Percentiles rank a stretch among this genome's conserved stretches.
Conservation (phyloP, 2,329 filamentous ascomycete species). For the Claviceps fusiformis region DNA sequence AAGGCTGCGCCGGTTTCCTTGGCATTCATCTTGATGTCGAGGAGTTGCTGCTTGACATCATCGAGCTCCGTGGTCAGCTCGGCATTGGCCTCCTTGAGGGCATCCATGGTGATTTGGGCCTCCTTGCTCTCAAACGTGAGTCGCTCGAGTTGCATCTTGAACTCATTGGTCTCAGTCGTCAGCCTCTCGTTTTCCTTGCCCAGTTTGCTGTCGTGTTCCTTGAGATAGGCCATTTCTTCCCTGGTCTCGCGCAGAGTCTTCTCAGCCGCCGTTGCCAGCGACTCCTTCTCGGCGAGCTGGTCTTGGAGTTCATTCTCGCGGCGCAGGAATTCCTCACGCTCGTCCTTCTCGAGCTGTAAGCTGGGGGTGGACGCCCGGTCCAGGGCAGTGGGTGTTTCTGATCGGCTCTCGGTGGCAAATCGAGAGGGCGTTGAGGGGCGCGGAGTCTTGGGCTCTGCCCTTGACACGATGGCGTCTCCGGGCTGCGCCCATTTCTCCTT, state of each 20-base stretch:
- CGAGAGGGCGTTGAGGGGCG: conserved; percentile 41
- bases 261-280: conserved; percentile 64
- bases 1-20: conserved; percentile 82
- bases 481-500: conserved; percentile 76
- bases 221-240: conserved; percentile 73
- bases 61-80: conserved; percentile 88
- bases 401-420: conserved; percentile 40
- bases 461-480: conserved; percentile 30
- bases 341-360: conserved; percentile 83
- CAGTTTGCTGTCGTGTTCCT: conserved; percentile 71
- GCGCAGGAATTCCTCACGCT: conserved; percentile 87
- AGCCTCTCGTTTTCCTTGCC: conserved; percentile 86
- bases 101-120: conserved; percentile 93
- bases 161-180: conserved; percentile 73
- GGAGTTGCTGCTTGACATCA: conserved; percentile 87
- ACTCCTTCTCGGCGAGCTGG: conserved; percentile 86
- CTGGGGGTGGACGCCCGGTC: conserved; percentile 81
- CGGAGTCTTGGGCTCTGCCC: conserved; percentile 29
- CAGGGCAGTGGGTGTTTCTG: conserved; percentile 52
- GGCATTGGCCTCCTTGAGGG: conserved; percentile 85
- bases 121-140: conserved; percentile 94
- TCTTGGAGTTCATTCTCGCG: conserved; percentile 96
- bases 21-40: conserved; percentile 92
- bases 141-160: conserved; percentile 94
- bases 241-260: conserved; percentile 69